Evolutionary conservation across 495 filamentous ascomycete genomes (phyloP).

Genomic region (Hypomontagnella monticulosa): DNA sequence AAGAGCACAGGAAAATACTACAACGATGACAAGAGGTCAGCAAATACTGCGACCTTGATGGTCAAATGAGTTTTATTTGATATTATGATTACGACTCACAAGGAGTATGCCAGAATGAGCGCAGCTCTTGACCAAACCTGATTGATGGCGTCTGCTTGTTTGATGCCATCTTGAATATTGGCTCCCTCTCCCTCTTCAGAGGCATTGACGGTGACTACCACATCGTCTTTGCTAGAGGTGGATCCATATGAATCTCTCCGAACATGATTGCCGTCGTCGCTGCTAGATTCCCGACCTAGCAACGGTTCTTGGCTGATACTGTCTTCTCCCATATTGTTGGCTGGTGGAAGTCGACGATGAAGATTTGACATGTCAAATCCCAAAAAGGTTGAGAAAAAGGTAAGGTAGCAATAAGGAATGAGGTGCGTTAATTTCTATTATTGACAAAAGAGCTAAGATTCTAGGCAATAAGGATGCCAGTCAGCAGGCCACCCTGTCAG

Average conservation of each 20-base stretch:
- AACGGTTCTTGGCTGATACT: slow-evolving; percentile 40
- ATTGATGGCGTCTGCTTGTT: slow-evolving; percentile 57
- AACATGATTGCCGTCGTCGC: slow-evolving; percentile 19
- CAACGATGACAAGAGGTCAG: slow-evolving; percentile 26
- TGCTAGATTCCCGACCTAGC: slow-evolving; percentile 33
- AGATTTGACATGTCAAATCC: slow-evolving; percentile 35
- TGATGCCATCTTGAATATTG: slow-evolving; percentile 50
- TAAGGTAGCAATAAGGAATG: slow-evolving; percentile 5
- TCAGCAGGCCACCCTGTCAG: slow-evolving; percentile 40
- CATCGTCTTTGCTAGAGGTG: slow-evolving; percentile 36
- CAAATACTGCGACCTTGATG: slow-evolving; percentile 8
- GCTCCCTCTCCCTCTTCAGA: slow-evolving; percentile 41
- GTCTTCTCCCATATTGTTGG: slow-evolving; percentile 39
- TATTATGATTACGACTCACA: slow-evolving; percentile 45
- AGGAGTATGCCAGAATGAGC: slow-evolving; percentile 53
- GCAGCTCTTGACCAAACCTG: slow-evolving; percentile 55
- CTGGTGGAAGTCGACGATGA: slow-evolving; percentile 36
- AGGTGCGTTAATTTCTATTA: not conserved
- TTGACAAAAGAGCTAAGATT: not conserved
- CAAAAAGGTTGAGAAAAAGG: slow-evolving; percentile 8
- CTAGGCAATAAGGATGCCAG: slow-evolving; percentile 2
- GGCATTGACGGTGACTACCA: slow-evolving; percentile 14
- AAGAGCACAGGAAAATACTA: slow-evolving; percentile 56
- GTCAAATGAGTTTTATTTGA: not conserved
- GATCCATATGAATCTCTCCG: slow-evolving; percentile 42